Evolutionary conservation across 345 rosid genomes (phyloP), one percentile per base, ranked within the genome.

Genomic region (Bretschneidera sinensis): DNA sequence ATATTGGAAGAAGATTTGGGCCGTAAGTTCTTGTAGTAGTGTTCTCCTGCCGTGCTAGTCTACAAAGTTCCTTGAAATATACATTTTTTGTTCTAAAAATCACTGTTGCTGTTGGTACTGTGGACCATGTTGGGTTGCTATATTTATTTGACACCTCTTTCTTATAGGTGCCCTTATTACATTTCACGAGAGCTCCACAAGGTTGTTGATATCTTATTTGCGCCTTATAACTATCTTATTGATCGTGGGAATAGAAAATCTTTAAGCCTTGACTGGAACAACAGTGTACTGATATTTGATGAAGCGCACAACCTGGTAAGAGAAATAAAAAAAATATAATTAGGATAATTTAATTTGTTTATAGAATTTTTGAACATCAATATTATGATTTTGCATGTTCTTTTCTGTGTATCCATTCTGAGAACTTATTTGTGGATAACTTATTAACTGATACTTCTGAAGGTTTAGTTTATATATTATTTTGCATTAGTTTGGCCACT

Each of bases 301-400:
- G 97, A 94, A 80, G 97, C 97, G 69, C 99, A 90, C 85, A 94
- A 90, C 75, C 80, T 90, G 80, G 97, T 94, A 74, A 83, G 96
- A 61, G 49, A 8, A 68, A 59, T 74, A 48, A 17, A 25, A 48
- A 54, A 58, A 18, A 54, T 48, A 50, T 18, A 5, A 55, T 6
- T 55, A 17, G 5, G 51, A 69, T 57, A 50, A 21, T 47, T 31
- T 7, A 0, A 17, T 43, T 24, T 60, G 28, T 35, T 31, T 39
- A 5, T 11, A 19, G 23, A 50, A 50, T 25, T 43, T 21, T 21
- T 28, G 14, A 19, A 52, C 39, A 18, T 24, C 31, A 7, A 9
- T 0, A 3, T 51, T 33, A 53, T 45, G 45, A 23, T 59, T n/a
- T 56, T 51, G 63, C 8, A n/a, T 31, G 5, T 60, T 15, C 21